Base-by-base conservation (phyloP, 2,329 filamentous ascomycete species). In the Aschersonia sp. region DNA sequence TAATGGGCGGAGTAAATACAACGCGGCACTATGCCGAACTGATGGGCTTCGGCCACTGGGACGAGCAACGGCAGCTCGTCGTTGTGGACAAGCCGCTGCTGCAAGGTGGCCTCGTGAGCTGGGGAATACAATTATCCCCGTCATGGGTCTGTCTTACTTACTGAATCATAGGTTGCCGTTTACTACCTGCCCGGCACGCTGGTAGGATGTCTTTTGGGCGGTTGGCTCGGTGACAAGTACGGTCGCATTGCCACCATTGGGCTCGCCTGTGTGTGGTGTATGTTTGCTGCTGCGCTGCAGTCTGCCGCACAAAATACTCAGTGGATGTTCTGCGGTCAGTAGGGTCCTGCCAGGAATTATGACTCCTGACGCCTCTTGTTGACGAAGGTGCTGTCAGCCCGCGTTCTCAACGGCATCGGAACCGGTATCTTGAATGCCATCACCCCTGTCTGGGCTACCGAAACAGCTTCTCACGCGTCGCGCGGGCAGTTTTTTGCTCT, bases 401-500 rank as follows among this genome's bases (percentile, higher is more conserved):
- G 73, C 41, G 67, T 75, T 7, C 59, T 75, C 40, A 72, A 71
- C 2, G 73, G 74, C 10, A 56, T 77, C 47, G 74, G 74, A 29
- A 75, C 72, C 29, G 74, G 73, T 46, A 68, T 65, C 55, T 55
- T 73, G 54, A 75, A 67, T 35, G 70, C 66, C 43, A 73, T 74
- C 52, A 68, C 70, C 5, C 71, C 71, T 4, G 70, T 71, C 1
- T 60, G 71, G 48, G 66, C 74, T 42, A 68, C 69, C 1, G 72
- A 75, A 55, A 66, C 67, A 2, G 72, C 71, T 3, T 60, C 65
- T 3, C 68, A 71, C 5, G 57, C 64, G 30, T 80, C 76, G 2
- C 74, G 84, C 41, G 84, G 84, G 5, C 73, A 79, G 45, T 84
- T 84, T 52, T 77, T 86, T 49, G 78, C 80, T 7, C 79, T 84